phyloP scores from a whole-genome alignment of 192 early-diverging fungal species.

The Phycomyces nitens region DNA sequence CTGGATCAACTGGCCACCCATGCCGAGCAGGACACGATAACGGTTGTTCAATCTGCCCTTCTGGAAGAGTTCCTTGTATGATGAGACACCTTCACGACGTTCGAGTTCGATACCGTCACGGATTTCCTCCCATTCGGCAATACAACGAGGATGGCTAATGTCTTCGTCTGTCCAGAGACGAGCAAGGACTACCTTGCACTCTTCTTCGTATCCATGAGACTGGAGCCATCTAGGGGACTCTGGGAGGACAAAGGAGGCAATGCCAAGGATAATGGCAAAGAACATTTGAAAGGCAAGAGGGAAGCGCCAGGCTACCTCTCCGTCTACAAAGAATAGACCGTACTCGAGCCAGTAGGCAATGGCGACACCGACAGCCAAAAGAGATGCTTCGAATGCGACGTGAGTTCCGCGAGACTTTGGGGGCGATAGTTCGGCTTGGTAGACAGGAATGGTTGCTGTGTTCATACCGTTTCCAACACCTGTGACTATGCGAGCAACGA shows the following conservation, averaged over 20 bases:
- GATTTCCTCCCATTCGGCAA: constrained; percentile 37
- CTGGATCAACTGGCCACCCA: constrained; percentile 38
- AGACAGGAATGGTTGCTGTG: constrained; percentile 33
- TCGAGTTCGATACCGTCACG: constrained; percentile 34
- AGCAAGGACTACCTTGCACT: constrained; percentile 28
- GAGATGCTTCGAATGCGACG: constrained; percentile 32
- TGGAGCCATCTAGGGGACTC: constrained; percentile 36
- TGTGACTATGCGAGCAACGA: constrained; percentile 36
- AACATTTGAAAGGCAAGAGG: constrained; percentile 36
- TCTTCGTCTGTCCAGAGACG: constrained; percentile 34
- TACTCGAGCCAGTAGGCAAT: constrained; percentile 38
- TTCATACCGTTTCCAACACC: constrained; percentile 40
- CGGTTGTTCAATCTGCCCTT: constrained; percentile 36
- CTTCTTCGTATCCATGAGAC: constrained; percentile 29
- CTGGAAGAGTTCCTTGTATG: constrained; percentile 32
- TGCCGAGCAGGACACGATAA: constrained; percentile 36
- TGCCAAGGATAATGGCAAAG: constrained; percentile 29
- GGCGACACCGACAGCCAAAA: constrained; percentile 30
- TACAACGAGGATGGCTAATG: constrained; percentile 22
- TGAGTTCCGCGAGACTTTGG: constrained; percentile 33
- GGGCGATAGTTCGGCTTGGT: constrained; percentile 34
- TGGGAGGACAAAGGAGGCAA: constrained; percentile 28
- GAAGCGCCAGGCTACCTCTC: constrained; percentile 35
- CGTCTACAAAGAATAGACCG: constrained; percentile 32
- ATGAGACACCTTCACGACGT: constrained; percentile 28